These are phyloP conservation scores for Xylaria sp. DNA, from an alignment of 2,329 filamentous ascomycete species.

Conservation along the genomic window DNA sequence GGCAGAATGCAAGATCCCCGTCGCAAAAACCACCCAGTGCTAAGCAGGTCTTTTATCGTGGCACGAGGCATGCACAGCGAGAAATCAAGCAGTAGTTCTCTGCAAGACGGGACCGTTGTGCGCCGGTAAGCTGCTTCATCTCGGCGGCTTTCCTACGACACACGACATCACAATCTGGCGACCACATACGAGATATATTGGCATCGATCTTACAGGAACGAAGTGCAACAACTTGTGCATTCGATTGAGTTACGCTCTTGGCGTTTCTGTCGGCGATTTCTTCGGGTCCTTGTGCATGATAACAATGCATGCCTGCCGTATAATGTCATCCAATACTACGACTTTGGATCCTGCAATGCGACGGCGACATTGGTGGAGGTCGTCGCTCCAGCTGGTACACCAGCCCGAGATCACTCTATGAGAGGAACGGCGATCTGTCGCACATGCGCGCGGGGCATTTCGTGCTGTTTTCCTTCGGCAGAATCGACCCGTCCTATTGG, in stretches of 20 bases:
- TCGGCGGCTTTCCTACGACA: constrained; percentile 13
- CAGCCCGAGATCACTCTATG: constrained; percentile 23
- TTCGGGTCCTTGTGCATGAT: constrained; percentile 14
- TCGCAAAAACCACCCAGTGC: constrained; percentile 2
- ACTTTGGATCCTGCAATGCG: constrained; percentile 26
- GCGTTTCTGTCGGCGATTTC: constrained; percentile 2
- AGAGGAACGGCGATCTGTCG: constrained; percentile 31
- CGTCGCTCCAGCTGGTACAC: constrained; percentile 17
- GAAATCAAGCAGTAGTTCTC: constrained; percentile 35
- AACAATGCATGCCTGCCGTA: constrained; percentile 11
- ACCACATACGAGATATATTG: constrained; percentile 17
- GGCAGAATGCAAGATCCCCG: constrained; percentile 4
- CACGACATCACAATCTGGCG: constrained; percentile 23
- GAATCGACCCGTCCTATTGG: constrained; percentile 39
- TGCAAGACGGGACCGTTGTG: constrained; percentile 31
- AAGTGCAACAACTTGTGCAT: neutral
- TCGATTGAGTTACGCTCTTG: constrained; percentile 6
- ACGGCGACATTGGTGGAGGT: constrained; percentile 23
- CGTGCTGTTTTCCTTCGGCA: constrained; percentile 37
- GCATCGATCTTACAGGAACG: constrained; percentile 25
- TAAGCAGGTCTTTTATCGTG: constrained; percentile 15
- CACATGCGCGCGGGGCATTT: constrained; percentile 33
- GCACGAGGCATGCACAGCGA: constrained; percentile 38
- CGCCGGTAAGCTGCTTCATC: constrained; percentile 27
- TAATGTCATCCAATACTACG: constrained; percentile 15